These are phyloP conservation scores for Colletotrichum sansevieriae DNA, from an alignment of 2,329 filamentous ascomycete species.

Conservation along the genomic window DNA sequence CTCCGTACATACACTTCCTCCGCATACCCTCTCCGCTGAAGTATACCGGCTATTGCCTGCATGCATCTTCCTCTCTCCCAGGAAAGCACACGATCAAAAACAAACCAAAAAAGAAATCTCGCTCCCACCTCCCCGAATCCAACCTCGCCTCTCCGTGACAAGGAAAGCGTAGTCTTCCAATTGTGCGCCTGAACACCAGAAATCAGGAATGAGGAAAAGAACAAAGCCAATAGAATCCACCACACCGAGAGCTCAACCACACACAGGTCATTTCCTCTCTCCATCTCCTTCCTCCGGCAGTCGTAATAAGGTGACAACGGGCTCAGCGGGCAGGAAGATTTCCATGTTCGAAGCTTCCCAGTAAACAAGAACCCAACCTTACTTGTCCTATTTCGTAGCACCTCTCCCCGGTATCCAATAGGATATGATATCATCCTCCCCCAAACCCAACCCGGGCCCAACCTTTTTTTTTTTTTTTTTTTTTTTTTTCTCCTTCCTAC, in stretches of 20 bases:
- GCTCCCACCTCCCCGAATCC: neutral
- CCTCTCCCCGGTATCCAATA: neutral
- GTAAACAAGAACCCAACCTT: neutral
- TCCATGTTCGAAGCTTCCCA: neutral
- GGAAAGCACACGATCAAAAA: neutral
- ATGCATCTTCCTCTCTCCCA: neutral
- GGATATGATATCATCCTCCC: too few species aligned
- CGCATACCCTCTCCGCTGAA: neutral
- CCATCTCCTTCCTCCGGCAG: slow-evolving; percentile 9
- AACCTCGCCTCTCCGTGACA: too few species aligned
- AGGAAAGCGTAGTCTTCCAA: too few species aligned
- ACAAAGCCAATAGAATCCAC: too few species aligned
- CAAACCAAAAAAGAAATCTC: neutral
- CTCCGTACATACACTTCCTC: slow-evolving; percentile 6
- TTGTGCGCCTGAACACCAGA: too few species aligned
- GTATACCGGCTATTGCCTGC: neutral
- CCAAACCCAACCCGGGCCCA: too few species aligned
- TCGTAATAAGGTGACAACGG: slow-evolving; percentile 34
- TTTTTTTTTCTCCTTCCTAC: too few species aligned
- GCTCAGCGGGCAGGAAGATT: neutral
- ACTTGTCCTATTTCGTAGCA: neutral
- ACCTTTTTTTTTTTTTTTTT: too few species aligned
- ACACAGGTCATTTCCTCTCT: neutral
- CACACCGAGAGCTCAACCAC: neutral
- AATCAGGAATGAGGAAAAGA: too few species aligned